Base-by-base conservation (phyloP, 129 eudicot genomes). In the Pulicaria dysenterica region DNA sequence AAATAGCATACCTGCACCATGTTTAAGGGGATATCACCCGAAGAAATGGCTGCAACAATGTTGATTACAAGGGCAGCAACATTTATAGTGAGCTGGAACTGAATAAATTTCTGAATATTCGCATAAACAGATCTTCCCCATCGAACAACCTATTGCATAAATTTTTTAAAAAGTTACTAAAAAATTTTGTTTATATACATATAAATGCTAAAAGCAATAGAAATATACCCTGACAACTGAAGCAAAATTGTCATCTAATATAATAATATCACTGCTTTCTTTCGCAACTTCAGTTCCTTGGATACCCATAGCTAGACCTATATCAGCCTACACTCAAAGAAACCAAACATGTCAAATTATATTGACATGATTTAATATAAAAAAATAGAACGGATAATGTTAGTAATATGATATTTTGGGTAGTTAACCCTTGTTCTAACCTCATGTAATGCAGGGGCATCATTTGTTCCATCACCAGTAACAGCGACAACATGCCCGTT, bases 401-500 rank as follows among this genome's bases (percentile, higher is more conserved):
- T 60, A 43, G 13, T 44, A 54, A 42, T 36, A 12, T 34, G 47
- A 58, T 41, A 2, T 70, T 56, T 43, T 56, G 44, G 74, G 43
- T 47, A 9, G 36, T 60, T 36, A 16, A 40, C 42, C 39, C 34
- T 64, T 24, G 49, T 60, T 43, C 57, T 63, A 8, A 92, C 98
- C 96, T 93, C 98, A 37, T 93, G 96, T 67, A 93, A 80, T 40
- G 98, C 98, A 76, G 98, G 98, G 64, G 98, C 98, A 84, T 93
- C 98, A 69, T 93, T 93, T 64, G 98, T 93, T n/a, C 98, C 98
- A 77, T 93, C 98, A 75, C 98, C 98, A 66, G 98, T 93, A 48
- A 93, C 98, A 56, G 95, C 98, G 73, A 93, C 98, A 73, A 93
- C 98, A 71, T 93, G 96, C 7, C 90, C 95, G 10, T 60, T 84